Conservation (phyloP, 345 rosid genomes). For the Dovyalis caffra region DNA sequence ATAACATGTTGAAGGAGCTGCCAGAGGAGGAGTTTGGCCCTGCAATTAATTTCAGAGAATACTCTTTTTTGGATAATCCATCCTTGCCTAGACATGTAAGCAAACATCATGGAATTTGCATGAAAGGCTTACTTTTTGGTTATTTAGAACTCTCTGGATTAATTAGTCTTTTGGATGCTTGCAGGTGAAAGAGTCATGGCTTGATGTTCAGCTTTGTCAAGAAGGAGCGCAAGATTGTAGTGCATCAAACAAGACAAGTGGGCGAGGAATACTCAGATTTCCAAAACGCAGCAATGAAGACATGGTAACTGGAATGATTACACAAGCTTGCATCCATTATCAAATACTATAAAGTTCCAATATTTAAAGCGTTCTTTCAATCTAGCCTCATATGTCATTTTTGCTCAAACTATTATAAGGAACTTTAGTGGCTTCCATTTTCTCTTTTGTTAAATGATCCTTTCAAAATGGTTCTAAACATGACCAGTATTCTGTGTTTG, state of each 20-base stretch:
- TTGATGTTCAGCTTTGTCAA: constrained; percentile 86
- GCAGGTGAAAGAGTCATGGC: constrained; percentile 92
- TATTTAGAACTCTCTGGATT: background rate
- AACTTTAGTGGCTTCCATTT: background rate
- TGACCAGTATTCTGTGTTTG: background rate
- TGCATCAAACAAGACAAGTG: constrained; percentile 48
- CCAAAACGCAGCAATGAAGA: constrained; percentile 85
- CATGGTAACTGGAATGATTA: constrained; percentile 45
- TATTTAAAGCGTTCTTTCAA: background rate
- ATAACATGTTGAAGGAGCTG: constrained; percentile 65
- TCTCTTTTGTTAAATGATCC: background rate
- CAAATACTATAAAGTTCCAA: background rate
- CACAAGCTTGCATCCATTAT: background rate
- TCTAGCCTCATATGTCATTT: background rate
- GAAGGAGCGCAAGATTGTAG: constrained; percentile 61
- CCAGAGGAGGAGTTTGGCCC: constrained; percentile 91
- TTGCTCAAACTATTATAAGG: background rate
- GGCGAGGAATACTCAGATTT: constrained; percentile 56
- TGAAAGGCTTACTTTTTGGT: background rate
- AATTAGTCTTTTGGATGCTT: constrained; percentile 16
- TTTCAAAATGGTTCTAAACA: background rate
- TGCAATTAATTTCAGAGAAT: constrained; percentile 70
- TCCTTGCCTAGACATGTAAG: constrained; percentile 71
- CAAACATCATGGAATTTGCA: background rate
- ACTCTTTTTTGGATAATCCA: constrained; percentile 80